These are phyloP conservation scores for Tylopilus balloui DNA, from an alignment of 768 basidiomycete genomes.

Conservation along the genomic window DNA sequence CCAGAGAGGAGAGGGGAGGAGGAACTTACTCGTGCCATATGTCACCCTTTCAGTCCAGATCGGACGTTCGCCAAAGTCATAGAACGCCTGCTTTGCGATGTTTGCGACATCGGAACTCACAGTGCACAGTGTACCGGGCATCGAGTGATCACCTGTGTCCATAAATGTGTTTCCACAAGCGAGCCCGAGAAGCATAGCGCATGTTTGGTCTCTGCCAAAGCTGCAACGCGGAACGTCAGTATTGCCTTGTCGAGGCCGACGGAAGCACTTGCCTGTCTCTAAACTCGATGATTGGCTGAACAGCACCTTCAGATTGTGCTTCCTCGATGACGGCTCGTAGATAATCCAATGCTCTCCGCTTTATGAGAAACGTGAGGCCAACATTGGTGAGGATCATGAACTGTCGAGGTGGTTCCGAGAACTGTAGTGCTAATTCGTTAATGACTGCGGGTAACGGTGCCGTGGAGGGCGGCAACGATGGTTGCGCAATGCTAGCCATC, in stretches of 20 bases:
- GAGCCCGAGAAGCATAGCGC: slow-evolving; percentile 85
- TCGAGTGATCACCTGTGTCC: slow-evolving; percentile 48
- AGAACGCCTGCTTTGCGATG: slow-evolving; percentile 81
- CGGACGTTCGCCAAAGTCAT: slow-evolving; percentile 80
- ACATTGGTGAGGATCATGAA: slow-evolving; percentile 88
- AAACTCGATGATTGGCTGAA: slow-evolving; percentile 79
- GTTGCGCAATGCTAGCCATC: slow-evolving; percentile 54
- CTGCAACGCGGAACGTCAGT: slow-evolving; percentile 36
- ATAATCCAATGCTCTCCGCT: slow-evolving; percentile 82
- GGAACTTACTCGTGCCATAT: slow-evolving; percentile 62
- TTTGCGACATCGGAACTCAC: slow-evolving; percentile 59
- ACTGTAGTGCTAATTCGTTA: slow-evolving; percentile 82
- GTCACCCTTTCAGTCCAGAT: slow-evolving; percentile 76
- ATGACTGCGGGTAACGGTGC: slow-evolving; percentile 50
- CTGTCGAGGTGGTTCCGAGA: slow-evolving; percentile 66
- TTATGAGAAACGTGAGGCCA: slow-evolving; percentile 74
- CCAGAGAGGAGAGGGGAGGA: neutral
- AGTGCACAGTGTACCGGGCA: slow-evolving; percentile 43
- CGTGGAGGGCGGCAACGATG: slow-evolving; percentile 31
- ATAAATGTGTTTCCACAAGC: slow-evolving; percentile 82
- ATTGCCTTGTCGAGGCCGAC: neutral
- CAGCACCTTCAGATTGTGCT: slow-evolving; percentile 68
- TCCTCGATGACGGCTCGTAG: slow-evolving; percentile 79
- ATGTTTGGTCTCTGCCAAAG: slow-evolving; percentile 88
- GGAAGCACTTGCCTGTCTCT: slow-evolving; percentile 57